phyloP scores from a whole-genome alignment of 495 filamentous ascomycete genomes.

The Annulohypoxylon bovei region DNA sequence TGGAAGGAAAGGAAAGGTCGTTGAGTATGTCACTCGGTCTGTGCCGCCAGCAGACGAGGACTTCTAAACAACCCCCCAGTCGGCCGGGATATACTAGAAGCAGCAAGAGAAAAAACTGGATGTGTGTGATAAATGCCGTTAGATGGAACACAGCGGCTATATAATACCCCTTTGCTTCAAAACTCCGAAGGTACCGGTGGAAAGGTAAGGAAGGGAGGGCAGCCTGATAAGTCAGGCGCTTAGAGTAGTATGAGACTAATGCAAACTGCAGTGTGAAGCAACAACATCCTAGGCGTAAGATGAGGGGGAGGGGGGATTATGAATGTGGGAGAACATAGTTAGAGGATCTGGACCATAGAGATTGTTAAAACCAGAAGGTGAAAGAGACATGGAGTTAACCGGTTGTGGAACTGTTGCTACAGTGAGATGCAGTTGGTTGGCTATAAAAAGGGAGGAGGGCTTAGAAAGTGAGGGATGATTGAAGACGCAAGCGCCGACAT shows the following conservation, averaged over 20 bases:
- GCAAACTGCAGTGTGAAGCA: slow-evolving; percentile 37
- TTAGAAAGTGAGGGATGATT: slow-evolving; percentile 41
- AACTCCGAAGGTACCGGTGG: slow-evolving; percentile 10
- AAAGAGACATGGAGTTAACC: slow-evolving; percentile 21
- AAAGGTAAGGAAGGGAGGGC: slow-evolving; percentile 25
- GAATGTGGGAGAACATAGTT: slow-evolving; percentile 34
- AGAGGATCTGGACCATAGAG: slow-evolving; percentile 30
- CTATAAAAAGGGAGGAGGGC: slow-evolving; percentile 47
- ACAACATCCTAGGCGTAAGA: slow-evolving; percentile 34
- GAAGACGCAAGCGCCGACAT: slow-evolving; percentile 48
- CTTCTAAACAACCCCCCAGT: slow-evolving; percentile 32
- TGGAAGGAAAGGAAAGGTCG: slow-evolving; percentile 17
- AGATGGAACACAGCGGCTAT: slow-evolving; percentile 39
- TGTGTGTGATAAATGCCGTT: slow-evolving; percentile 18
- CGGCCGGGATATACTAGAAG: slow-evolving; percentile 21
- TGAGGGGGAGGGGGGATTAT: slow-evolving; percentile 43
- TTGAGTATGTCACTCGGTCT: slow-evolving; percentile 23
- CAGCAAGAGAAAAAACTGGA: slow-evolving; percentile 12
- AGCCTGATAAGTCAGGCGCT: slow-evolving; percentile 29
- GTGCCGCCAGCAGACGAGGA: slow-evolving; percentile 29
- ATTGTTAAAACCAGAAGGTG: slow-evolving; percentile 49
- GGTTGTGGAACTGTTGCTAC: slow-evolving; percentile 26
- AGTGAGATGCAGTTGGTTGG: slow-evolving; percentile 46
- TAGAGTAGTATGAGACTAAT: slow-evolving; percentile 36
- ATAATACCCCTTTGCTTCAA: slow-evolving; percentile 35